phyloP scores from a whole-genome alignment of 371 early-diverging fungal genomes.

The Mortierella sp. region DNA sequence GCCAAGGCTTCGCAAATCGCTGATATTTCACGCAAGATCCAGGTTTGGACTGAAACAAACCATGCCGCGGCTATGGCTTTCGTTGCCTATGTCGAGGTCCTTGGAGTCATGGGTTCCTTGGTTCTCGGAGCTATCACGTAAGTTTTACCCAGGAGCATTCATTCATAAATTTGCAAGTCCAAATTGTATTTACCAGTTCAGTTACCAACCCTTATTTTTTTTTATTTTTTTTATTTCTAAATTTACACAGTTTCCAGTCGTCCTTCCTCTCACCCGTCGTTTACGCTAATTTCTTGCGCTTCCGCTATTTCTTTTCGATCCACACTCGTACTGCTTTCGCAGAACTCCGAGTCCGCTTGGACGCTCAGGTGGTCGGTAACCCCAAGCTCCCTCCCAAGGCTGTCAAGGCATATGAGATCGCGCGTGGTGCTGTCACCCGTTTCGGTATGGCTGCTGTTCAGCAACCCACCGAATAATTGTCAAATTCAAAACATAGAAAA shows the following conservation, averaged over 20 bases:
- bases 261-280: conserved; percentile 82
- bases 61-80: conserved; percentile 79
- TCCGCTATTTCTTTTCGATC: conserved; percentile 84
- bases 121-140: conserved; percentile 76
- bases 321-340: conserved; percentile 76
- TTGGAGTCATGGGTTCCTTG: conserved; percentile 79
- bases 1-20: conserved; percentile 53
- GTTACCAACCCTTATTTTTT: not conserved
- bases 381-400: conserved; percentile 72
- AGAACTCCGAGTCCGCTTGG: conserved; percentile 66
- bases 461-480: conserved; percentile 55
- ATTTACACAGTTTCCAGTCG: conserved; percentile 65
- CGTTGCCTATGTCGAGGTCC: conserved; percentile 86
- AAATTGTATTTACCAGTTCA: no score
- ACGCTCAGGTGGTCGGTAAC: conserved; percentile 64
- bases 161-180: not conserved
- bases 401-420: conserved; percentile 65
- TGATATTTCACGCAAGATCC: conserved; percentile 68
- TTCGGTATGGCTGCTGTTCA: conserved; percentile 72
- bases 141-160: conserved; percentile 15
- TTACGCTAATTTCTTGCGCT: conserved; percentile 87
- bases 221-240: conserved; percentile 3
- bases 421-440: conserved; percentile 64
- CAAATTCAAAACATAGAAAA: not conserved
- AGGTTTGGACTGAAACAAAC: conserved; percentile 76